phyloP scores from a whole-genome alignment of 306 rosid species.

The Lagenaria siceraria region DNA sequence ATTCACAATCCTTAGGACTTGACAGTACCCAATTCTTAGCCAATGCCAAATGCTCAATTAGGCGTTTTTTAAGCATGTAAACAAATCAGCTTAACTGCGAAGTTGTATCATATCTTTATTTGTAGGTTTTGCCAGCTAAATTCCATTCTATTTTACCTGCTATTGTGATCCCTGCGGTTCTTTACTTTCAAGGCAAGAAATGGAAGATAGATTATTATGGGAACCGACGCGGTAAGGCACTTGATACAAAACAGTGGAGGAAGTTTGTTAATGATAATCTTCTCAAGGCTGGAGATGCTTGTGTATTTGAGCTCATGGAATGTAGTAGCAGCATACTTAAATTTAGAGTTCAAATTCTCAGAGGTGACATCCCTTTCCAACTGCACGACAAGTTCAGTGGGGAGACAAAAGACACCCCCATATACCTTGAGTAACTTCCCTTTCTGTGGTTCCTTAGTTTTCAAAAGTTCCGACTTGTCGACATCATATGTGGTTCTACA shows the following conservation, averaged over 20 bases:
- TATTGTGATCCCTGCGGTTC: constrained; percentile 12
- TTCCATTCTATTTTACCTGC: constrained; percentile 20
- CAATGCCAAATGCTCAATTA: neutral
- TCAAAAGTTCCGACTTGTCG: neutral
- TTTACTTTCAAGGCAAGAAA: constrained; percentile 21
- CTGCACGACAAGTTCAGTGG: constrained; percentile 15
- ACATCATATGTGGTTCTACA: neutral
- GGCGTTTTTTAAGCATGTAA: neutral
- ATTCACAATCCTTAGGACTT: neutral
- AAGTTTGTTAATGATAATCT: constrained; percentile 27
- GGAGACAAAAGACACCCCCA: constrained; percentile 13
- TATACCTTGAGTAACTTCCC: constrained; percentile 21
- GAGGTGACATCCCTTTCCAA: constrained; percentile 46
- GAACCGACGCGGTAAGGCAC: neutral
- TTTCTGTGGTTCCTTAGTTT: neutral
- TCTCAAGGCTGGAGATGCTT: constrained; percentile 48
- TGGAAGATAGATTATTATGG: constrained; percentile 32
- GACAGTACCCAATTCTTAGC: neutral
- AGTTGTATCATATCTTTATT: constrained; percentile 2
- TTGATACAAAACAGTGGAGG: constrained; percentile 24
- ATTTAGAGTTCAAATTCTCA: constrained; percentile 50
- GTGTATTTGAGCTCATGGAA: constrained; percentile 43
- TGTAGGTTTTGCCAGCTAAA: constrained; percentile 6
- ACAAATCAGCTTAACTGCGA: neutral
- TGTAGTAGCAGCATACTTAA: constrained; percentile 9